phyloP scores from a whole-genome alignment of 768 basidiomycete species.

The Russula dissimulans region DNA sequence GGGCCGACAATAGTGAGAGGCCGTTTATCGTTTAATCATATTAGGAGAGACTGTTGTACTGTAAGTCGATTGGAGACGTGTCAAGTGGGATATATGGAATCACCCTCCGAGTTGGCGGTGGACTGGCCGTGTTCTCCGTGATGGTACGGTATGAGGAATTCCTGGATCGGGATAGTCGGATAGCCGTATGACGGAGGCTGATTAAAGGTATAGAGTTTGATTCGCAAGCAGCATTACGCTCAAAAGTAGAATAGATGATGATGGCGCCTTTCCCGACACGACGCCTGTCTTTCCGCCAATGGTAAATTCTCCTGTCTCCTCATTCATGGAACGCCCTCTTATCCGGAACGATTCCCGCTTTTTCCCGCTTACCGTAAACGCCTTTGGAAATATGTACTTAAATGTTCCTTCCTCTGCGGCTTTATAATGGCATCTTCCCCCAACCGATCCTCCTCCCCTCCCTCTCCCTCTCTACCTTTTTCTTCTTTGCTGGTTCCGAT shows the following conservation, averaged over 20 bases:
- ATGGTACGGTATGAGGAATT: neutral
- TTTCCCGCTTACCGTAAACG: constrained; percentile 19
- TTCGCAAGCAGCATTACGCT: constrained; percentile 12
- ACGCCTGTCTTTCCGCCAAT: constrained; percentile 8
- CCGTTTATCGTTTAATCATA: constrained; percentile 9
- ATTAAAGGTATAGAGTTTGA: constrained; percentile 23
- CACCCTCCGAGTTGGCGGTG: too few relatives aligned
- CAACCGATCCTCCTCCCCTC: neutral
- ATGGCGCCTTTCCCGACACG: neutral
- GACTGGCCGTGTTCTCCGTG: too few relatives aligned
- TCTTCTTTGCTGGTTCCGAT: neutral
- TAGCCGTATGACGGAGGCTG: constrained; percentile 14
- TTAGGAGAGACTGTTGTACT: neutral
- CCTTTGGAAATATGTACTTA: constrained; percentile 17
- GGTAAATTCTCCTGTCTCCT: constrained; percentile 13
- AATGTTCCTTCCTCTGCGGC: neutral
- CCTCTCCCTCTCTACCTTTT: neutral
- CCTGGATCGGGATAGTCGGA: constrained; percentile 13
- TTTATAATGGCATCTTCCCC: constrained; percentile 5
- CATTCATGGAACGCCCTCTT: constrained; percentile 17
- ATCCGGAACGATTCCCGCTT: constrained; percentile 16
- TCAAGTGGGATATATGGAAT: neutral
- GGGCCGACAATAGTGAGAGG: neutral
- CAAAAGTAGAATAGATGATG: constrained; percentile 2
- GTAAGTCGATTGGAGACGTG: neutral